Base-by-base conservation (phyloP, 768 basidiomycete genomes). In the Lactifluus subvellereus region DNA sequence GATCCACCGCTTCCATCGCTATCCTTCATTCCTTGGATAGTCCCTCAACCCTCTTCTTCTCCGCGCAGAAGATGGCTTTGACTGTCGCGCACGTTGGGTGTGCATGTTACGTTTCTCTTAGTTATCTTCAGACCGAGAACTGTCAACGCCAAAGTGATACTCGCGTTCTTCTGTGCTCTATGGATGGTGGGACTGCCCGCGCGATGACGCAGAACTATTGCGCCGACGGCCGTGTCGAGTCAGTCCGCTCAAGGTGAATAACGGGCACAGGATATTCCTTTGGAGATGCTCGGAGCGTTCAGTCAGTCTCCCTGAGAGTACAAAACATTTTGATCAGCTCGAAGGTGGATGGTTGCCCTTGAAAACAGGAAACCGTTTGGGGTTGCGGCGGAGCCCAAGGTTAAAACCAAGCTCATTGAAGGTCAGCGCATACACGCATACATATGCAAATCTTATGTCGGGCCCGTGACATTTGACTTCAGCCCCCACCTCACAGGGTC, bases 151-250 rank as follows among this genome's bases (percentile, higher is more conserved):
- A 48, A 68, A 95, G 94, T 6, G 95, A 98, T 73, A 96, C 95
- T 2, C 84, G 93, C 42, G 91, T 94, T 5, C 73, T 98, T 13
- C 75, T 99, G 43, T 91, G 91, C 62, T 80, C 87, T 6, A 85
- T 85, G 0, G 76, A 86, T 20, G 83, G 82, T 35, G 94, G 94
- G 1, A 76, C 79, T 52, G 91, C 87, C n/a, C 76, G 82, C 51
- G 83, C 91, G 1, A 89, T 98, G 83, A 97, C 97, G 0, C 93
- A 98, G 76, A 87, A 84, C 32, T 97, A 99, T 71, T 95, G 98
- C 72, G 89, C 94, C 20, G 96, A 98, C 69, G 82, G 91, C 27
- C 86, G 86, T 37, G 80, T 91, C 10, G 97, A 99, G 72, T 84
- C 90, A 35, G 85, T 84, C 48, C 80, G 97, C 49, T 76, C 98